Conservation (phyloP, 768 basidiomycete genomes). For the Scleroderma bovista region DNA sequence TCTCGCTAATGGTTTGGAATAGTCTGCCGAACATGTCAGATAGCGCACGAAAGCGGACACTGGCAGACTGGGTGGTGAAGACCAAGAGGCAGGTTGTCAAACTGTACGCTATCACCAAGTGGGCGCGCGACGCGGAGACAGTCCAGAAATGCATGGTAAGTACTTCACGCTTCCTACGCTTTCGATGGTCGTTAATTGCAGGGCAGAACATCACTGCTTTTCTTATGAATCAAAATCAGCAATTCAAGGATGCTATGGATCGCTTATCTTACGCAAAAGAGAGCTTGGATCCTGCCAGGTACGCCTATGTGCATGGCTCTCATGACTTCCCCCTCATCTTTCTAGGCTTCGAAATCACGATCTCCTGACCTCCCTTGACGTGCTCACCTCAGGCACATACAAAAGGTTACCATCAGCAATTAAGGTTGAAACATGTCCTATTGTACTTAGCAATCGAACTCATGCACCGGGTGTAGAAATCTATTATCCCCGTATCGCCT, state of each 20-base stretch:
- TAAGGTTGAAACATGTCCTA: constrained; percentile 47
- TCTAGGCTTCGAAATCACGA: constrained; percentile 88
- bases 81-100: constrained; percentile 88
- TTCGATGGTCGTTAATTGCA: background rate
- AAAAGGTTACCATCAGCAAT: constrained; percentile 73
- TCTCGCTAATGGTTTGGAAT: constrained; percentile 6
- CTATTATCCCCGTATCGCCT: constrained; percentile 57
- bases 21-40: constrained; percentile 84
- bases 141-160: constrained; percentile 84
- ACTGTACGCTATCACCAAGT: constrained; percentile 80
- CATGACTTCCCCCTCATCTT: background rate
- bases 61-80: constrained; percentile 89
- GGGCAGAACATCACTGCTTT: constrained; percentile 81
- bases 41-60: constrained; percentile 65
- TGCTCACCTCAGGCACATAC: constrained; percentile 84
- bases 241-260: constrained; percentile 67
- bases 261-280: constrained; percentile 63
- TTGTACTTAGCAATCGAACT: constrained; percentile 13
- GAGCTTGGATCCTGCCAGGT: constrained; percentile 76
- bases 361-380: constrained; percentile 83
- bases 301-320: constrained; percentile 10
- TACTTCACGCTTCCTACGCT: background rate
- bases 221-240: constrained; percentile 77
- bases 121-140: constrained; percentile 79
- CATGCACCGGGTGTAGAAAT: constrained; percentile 47